A percentile compares a stretch with the other conserved stretches of the same genome.
These are phyloP conservation scores for Xanthoconium separans DNA, from an alignment of 1,284 basidiomycete species.

Conservation along the genomic window DNA sequence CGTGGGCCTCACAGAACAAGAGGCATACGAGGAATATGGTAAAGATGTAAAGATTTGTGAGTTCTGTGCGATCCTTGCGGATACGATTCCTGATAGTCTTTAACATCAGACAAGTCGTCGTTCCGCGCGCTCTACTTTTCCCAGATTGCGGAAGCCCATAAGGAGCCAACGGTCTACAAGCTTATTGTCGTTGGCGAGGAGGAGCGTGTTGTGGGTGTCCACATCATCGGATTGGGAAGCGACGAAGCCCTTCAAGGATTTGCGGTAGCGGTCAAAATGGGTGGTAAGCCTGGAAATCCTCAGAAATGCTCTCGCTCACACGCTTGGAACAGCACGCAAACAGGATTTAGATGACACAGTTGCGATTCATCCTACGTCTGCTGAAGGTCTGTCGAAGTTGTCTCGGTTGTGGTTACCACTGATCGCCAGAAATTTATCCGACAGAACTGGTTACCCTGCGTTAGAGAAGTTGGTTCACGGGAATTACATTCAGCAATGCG, in stretches of 20 bases:
- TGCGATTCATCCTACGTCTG: slow-evolving; percentile 87
- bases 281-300: slow-evolving; percentile 47
- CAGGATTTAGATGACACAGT: slow-evolving; percentile 86
- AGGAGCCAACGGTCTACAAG: slow-evolving; percentile 94
- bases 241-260: slow-evolving; percentile 97
- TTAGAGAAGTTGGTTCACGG: slow-evolving; percentile 11
- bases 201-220: slow-evolving; percentile 93
- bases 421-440: slow-evolving; percentile 9
- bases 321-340: slow-evolving; percentile 59
- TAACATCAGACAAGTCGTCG: slow-evolving; percentile 60
- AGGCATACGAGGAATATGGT: slow-evolving; percentile 87
- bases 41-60: slow-evolving; percentile 88
- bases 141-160: slow-evolving; percentile 83
- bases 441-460: slow-evolving; percentile 32
- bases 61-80: slow-evolving; percentile 25
- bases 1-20: slow-evolving; percentile 88
- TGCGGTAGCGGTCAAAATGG: slow-evolving; percentile 95
- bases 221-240: slow-evolving; percentile 87
- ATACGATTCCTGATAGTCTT: background rate
- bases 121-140: slow-evolving; percentile 89
- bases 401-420: background rate
- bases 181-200: slow-evolving; percentile 84
- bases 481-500: background rate
- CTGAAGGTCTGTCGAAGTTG: slow-evolving; percentile 54
- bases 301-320: slow-evolving; percentile 5